Base-by-base conservation (phyloP, 2,329 filamentous ascomycete species). In the Hypoxylon sp. region DNA sequence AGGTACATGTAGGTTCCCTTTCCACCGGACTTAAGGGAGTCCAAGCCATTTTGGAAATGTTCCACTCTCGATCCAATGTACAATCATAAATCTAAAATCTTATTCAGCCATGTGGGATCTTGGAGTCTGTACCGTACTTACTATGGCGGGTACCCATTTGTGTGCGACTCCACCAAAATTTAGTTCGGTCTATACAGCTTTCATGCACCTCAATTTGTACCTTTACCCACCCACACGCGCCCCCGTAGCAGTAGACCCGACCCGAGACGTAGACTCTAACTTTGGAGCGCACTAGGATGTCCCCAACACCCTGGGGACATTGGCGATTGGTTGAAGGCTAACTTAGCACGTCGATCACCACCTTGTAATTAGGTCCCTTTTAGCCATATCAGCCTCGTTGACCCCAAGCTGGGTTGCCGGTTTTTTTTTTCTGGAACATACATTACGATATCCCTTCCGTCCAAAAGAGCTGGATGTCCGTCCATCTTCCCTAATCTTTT, bases 341-440 rank as follows among this genome's bases (percentile, higher is more conserved):
- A 67, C 67, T 54, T 66, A 57, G 17, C 17, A 46, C 31, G 67
- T 67, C 67, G 70, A 70, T 72, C 67, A 57, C 33, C 19, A 60
- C 65, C 46, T 58, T 61, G 46, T 60, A 35, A 67, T 63, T 67
- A 57, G 48, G 64, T 65, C 67, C 53, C 55, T 63, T 70, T 73
- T 65, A 71, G 37, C 70, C 69, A 68, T 71, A 71, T 73, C 71
- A 73, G 71, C 71, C 71, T 73, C 61, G 71, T 46, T 67, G 54
- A 48, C 51, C 51, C 59, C 50, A 42, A 63, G 46, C 53, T 64
- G 29, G 47, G 39, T 44, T 39, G 48, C 47, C 47, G 52, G 53
- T 11, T 61, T 55, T 66, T 64, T 58, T 62, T 58, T 59, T 33
- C 31, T 62, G n/a, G 47, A 19, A 53, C 48, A 51, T 57, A 53